Evolutionary conservation across 31 red algal species (phyloP).

Genomic region (Odonthalia washingtoniensis): DNA sequence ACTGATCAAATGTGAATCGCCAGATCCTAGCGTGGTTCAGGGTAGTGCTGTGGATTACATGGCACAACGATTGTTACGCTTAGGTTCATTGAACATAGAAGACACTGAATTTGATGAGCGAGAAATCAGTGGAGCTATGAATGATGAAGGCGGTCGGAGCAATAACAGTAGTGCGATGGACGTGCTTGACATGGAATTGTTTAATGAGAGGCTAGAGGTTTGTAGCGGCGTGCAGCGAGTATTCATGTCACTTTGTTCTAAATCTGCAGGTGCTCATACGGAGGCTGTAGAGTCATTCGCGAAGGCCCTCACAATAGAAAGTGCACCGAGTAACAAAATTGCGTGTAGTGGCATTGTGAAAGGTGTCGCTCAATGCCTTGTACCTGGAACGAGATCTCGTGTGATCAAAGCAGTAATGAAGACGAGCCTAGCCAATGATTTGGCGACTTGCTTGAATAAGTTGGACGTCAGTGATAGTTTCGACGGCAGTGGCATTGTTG

Average conservation of each 20-base stretch:
- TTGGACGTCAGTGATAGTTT: constrained; percentile 60
- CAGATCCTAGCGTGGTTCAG: background rate
- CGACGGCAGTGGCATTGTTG: too few species aligned
- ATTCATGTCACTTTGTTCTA: constrained; percentile 55
- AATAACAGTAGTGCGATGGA: too few species aligned
- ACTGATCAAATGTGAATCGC: constrained; percentile 39
- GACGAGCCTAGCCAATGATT: constrained; percentile 58
- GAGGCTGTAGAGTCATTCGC: constrained; percentile 52
- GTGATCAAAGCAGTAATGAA: constrained; percentile 55
- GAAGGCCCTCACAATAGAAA: constrained; percentile 39
- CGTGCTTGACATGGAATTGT: background rate
- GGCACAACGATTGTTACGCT: constrained; percentile 44
- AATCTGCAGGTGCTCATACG: constrained; percentile 25
- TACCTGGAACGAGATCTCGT: constrained; percentile 43
- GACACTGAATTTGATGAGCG: background rate
- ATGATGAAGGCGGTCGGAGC: too few species aligned
- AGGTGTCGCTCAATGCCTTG: constrained; percentile 57
- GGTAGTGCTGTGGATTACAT: constrained; percentile 60
- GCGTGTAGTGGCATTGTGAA: constrained; percentile 23
- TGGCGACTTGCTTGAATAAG: constrained; percentile 51
- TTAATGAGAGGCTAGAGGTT: constrained; percentile 31
- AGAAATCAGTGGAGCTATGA: constrained; percentile 2
- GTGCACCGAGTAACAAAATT: constrained; percentile 20
- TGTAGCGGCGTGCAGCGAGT: constrained; percentile 40
- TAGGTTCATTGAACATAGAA: too few species aligned